Percentiles rank a stretch among this genome's conserved stretches.
Evolutionary conservation across 1,284 basidiomycete genomes (phyloP).

Genomic region (Termitomyces sp.): DNA sequence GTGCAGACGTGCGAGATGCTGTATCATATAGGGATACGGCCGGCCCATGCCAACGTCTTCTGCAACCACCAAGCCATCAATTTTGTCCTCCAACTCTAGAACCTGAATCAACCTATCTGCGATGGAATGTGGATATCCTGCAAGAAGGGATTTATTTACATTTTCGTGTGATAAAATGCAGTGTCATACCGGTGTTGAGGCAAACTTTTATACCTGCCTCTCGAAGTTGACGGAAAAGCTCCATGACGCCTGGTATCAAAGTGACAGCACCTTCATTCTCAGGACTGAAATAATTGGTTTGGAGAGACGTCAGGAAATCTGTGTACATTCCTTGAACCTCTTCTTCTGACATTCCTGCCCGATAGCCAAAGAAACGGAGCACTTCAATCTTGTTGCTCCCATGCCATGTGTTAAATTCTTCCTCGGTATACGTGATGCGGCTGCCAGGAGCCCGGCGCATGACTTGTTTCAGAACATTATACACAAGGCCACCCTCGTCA

Average conservation of each 20-base stretch:
- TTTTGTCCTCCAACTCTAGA: conserved; percentile 6
- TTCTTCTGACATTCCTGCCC: conserved; percentile 10
- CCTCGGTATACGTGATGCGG: conserved; percentile 7
- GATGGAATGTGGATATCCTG: conserved; percentile 13
- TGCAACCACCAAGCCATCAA: conserved; percentile 12
- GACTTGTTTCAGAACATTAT: conserved; percentile 8
- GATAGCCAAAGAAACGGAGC: conserved; percentile 10
- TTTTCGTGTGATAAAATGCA: neutral
- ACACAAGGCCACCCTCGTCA: conserved; percentile 12
- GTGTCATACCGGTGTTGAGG: conserved; percentile 10
- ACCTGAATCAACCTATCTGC: conserved; percentile 4
- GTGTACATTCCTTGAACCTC: conserved; percentile 10
- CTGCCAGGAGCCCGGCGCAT: conserved; percentile 8
- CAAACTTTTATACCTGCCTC: conserved; percentile 13
- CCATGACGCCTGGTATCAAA: conserved; percentile 6
- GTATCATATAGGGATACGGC: conserved; percentile 15
- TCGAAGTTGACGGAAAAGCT: conserved; percentile 6
- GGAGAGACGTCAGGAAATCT: conserved; percentile 5
- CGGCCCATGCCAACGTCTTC: conserved; percentile 14
- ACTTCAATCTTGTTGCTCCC: conserved; percentile 9
- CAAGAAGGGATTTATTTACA: neutral
- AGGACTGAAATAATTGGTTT: conserved; percentile 8
- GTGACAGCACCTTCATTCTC: conserved; percentile 6
- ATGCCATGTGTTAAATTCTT: conserved; percentile 13
- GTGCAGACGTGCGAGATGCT: conserved; percentile 11